These are phyloP conservation scores for Fusarium verrucosum DNA, from an alignment of 2,329 filamentous ascomycete genomes.

Conservation along the genomic window DNA sequence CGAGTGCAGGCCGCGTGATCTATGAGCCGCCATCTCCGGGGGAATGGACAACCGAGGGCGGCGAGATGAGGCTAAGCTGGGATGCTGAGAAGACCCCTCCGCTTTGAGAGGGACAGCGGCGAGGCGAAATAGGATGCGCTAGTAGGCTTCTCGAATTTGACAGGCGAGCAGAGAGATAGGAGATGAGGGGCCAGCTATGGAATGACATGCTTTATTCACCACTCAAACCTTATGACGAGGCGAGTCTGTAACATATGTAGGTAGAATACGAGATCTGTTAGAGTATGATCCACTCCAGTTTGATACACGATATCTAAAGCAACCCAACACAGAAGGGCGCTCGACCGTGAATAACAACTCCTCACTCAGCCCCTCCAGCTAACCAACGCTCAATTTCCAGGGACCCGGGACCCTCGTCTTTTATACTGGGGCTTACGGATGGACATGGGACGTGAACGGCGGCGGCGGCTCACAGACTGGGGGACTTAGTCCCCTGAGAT, in stretches of 20 bases:
- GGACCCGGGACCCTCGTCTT: conserved; percentile 26
- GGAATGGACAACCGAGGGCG: conserved; percentile 26
- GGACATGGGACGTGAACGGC: conserved; percentile 28
- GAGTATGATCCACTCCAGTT: conserved; percentile 9
- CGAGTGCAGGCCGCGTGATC: conserved; percentile 37
- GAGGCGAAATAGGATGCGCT: conserved; percentile 23
- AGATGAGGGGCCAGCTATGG: conserved; percentile 13
- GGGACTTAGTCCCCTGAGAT: conserved; percentile 38
- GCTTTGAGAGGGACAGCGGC: conserved; percentile 9
- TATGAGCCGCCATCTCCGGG: conserved; percentile 44
- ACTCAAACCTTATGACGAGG: background rate
- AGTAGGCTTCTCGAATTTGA: conserved; percentile 32
- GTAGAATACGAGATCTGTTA: conserved; percentile 12
- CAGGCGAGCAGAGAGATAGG: conserved; percentile 10
- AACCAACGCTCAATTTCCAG: conserved; percentile 41
- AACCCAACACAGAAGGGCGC: background rate
- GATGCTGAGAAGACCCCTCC: conserved; percentile 13
- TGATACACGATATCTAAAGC: background rate
- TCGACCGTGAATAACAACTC: conserved; percentile 6
- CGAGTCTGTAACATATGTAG: background rate
- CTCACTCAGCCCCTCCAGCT: conserved; percentile 16
- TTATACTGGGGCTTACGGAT: conserved; percentile 12
- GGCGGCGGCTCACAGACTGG: conserved; percentile 33
- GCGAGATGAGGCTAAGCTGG: conserved; percentile 38
- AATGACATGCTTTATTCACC: conserved; percentile 9